Conservation (phyloP, 2,329 filamentous ascomycete species). For the Talaromyces sp. region DNA sequence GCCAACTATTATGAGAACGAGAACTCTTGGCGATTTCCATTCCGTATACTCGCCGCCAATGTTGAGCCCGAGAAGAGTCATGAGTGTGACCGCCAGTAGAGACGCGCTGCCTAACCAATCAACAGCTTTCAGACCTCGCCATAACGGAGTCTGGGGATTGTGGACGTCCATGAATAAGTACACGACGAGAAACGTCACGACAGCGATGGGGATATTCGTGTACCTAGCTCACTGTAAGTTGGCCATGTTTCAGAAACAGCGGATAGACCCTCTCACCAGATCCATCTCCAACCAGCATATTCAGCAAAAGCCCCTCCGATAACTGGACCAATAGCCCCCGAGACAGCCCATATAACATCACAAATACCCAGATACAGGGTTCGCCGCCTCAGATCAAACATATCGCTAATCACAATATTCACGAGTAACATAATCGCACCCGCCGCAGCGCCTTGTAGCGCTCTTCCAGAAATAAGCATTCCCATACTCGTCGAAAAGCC, state of each 20-base stretch:
- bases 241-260: background rate
- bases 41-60: slow-evolving; percentile 60
- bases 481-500: slow-evolving; percentile 51
- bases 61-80: slow-evolving; percentile 54
- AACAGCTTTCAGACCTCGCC: slow-evolving; percentile 37
- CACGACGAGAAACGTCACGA: slow-evolving; percentile 6
- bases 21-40: slow-evolving; percentile 56
- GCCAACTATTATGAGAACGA: slow-evolving; percentile 24
- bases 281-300: slow-evolving; percentile 53
- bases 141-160: slow-evolving; percentile 24
- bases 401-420: slow-evolving; percentile 56
- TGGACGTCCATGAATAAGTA: slow-evolving; percentile 22
- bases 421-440: slow-evolving; percentile 56
- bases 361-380: slow-evolving; percentile 53
- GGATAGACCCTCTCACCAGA: slow-evolving; percentile 41
- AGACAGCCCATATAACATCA: slow-evolving; percentile 42
- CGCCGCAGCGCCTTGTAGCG: slow-evolving; percentile 56
- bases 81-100: slow-evolving; percentile 62
- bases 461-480: slow-evolving; percentile 56
- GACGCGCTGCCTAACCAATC: slow-evolving; percentile 59
- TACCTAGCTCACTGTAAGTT: slow-evolving; percentile 5
- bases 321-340: slow-evolving; percentile 53
- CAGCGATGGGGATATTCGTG: slow-evolving; percentile 34
- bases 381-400: slow-evolving; percentile 49
- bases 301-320: slow-evolving; percentile 55